Evolutionary conservation across 2,329 filamentous ascomycete genomes (phyloP), one percentile per base, ranked within the genome.

Genomic region (Clarireedia monteithiana): DNA sequence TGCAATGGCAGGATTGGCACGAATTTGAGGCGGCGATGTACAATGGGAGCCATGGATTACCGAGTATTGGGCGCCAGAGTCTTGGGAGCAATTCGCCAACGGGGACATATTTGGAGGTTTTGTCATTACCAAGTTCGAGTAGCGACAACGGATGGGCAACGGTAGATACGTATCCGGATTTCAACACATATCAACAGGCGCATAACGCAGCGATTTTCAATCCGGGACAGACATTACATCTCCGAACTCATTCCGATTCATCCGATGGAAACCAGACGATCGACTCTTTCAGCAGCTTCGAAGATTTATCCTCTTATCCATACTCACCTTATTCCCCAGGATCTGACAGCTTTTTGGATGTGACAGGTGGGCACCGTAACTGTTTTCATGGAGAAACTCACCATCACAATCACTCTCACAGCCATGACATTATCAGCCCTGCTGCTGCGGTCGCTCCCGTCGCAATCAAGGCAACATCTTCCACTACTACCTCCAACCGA

Each of bases 81-180:
- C 64, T 79, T 58, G 78, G 75, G 56, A 81, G 74, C 68, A 85
- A 82, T 66, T 91, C 88, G 39, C 88, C 88, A 1, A 88, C 85
- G 1, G 85, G 88, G 64, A 88, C 86, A 30, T 91, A 89, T 70
- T 75, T 96, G 48, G 91, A 96, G 71, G 88, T 95, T 36, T 75
- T 92, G 50, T 96, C 92, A 6, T 76, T 96, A 45, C 80, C 82
- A 24, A 86, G 84, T 55, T 90, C 90, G n/a, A 81, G 80, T 62
- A 89, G 88, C 67, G 91, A 95, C 64, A 89, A 91, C 64, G 89
- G 89, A 57, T 97, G 91, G 91, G 84, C 83, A 50, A 82, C 88
- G 62, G 84, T 96, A 56, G 88, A 94, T 62, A 81, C 83, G 68
- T 85, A 85, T 58, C 85, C 83, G 59, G 86, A 85, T 39, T 84